Conservation (phyloP, 345 rosid species). For the Mercurialis annua region DNA sequence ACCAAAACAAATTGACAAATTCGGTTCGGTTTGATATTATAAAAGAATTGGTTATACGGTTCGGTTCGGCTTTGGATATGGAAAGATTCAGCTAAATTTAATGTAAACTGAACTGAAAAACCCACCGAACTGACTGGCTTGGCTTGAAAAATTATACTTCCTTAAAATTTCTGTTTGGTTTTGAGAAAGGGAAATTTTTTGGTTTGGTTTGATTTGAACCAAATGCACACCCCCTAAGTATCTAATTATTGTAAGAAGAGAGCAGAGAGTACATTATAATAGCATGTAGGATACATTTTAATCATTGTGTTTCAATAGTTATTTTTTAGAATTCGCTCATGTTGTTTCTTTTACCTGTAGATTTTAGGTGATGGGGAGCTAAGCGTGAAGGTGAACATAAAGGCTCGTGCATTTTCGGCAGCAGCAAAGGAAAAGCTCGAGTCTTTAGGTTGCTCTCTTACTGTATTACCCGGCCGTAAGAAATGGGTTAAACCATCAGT, state of each 20-base stretch:
- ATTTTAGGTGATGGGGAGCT: constrained; percentile 81
- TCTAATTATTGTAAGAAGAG: background rate
- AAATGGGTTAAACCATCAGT: constrained; percentile 92
- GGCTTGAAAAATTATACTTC: too few species aligned
- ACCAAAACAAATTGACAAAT: too few species aligned
- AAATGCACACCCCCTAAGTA: too few species aligned
- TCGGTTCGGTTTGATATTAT: too few species aligned
- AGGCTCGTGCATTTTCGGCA: constrained; percentile 76
- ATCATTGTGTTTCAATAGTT: background rate
- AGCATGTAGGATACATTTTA: background rate
- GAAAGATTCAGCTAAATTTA: too few species aligned
- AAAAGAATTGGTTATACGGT: too few species aligned
- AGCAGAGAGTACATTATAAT: background rate
- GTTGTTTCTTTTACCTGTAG: constrained; percentile 31
- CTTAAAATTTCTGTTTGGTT: too few species aligned
- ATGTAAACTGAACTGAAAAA: too few species aligned
- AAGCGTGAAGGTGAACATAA: constrained; percentile 63
- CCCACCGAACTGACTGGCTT: too few species aligned
- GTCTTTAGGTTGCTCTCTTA: constrained; percentile 70
- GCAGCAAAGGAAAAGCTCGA: constrained; percentile 85
- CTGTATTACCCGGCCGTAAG: constrained; percentile 80
- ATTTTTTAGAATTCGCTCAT: constrained; percentile 2
- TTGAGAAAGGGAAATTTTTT: too few species aligned
- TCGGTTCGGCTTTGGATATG: too few species aligned
- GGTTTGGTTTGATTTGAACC: too few species aligned